phyloP scores from a whole-genome alignment of 2,329 filamentous ascomycete genomes.

The Scedosporium apiospermum region DNA sequence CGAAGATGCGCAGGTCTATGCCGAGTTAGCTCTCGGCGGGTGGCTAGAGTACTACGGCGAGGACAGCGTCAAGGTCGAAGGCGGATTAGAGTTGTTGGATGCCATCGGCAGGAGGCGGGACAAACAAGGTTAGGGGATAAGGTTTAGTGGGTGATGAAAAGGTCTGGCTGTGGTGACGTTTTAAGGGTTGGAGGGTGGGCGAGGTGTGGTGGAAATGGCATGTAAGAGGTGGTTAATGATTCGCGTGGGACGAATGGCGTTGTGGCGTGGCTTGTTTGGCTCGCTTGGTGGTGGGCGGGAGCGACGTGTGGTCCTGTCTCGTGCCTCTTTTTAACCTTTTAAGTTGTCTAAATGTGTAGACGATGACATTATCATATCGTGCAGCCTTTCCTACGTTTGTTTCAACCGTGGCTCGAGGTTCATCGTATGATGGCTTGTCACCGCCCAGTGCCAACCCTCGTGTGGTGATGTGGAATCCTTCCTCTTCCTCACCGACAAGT shows the following conservation, averaged over 20 bases:
- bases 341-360: background rate
- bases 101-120: background rate
- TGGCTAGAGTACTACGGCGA: conserved; percentile 11
- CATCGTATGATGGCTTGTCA: too few species aligned
- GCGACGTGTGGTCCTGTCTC: background rate
- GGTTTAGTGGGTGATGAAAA: background rate
- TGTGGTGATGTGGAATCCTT: too few species aligned
- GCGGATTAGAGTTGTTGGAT: background rate
- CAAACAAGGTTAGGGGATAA: background rate
- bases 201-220: background rate
- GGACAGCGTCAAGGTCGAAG: conserved; percentile 1
- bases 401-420: too few species aligned
- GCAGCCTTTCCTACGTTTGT: background rate
- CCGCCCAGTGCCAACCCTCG: too few species aligned
- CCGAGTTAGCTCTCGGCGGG: conserved; percentile 12
- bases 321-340: background rate
- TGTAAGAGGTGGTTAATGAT: background rate
- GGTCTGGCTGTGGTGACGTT: background rate
- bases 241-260: background rate
- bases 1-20: conserved; percentile 12
- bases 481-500: too few species aligned
- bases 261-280: background rate
- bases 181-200: background rate
- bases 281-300: background rate
- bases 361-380: background rate